Conservation (phyloP, 805 yeast genomes). For the Starmerella sp. region DNA sequence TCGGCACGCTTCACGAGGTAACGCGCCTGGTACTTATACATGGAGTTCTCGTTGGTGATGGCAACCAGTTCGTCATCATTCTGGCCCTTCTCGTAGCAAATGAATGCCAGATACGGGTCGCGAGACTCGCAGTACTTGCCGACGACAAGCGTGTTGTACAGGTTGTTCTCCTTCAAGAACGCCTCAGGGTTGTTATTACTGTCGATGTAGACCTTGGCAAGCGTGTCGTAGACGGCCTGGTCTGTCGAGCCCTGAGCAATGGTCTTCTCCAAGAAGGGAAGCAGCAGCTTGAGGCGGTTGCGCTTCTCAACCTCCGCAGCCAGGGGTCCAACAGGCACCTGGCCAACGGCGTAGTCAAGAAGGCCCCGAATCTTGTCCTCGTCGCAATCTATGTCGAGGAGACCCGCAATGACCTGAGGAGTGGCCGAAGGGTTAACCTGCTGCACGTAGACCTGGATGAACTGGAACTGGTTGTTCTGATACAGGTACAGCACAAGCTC, state of each 20-base stretch:
- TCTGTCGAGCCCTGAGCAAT: constrained; percentile 74
- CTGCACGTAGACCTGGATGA: constrained; percentile 95
- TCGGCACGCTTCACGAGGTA: constrained; percentile 86
- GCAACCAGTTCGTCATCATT: constrained; percentile 81
- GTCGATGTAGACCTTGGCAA: constrained; percentile 96
- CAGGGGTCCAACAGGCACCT: constrained; percentile 81
- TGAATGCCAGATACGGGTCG: constrained; percentile 95
- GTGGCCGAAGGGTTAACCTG: constrained; percentile 93
- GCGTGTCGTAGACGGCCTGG: constrained; percentile 82
- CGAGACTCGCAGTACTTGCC: constrained; percentile 98
- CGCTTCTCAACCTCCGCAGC: constrained; percentile 94
- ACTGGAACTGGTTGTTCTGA: constrained; percentile 91
- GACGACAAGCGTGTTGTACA: constrained; percentile 85
- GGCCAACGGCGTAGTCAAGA: constrained; percentile 77
- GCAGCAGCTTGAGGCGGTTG: constrained; percentile 77
- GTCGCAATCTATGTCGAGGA: constrained; percentile 95
- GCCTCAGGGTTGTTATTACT: constrained; percentile 96
- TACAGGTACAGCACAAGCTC: constrained; percentile 87
- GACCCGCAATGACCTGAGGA: constrained; percentile 92
- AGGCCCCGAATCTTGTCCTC: constrained; percentile 73
- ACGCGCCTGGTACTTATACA: constrained; percentile 99
- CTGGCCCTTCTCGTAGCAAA: constrained; percentile 90
- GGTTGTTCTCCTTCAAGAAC: constrained; percentile 80
- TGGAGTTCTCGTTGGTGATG: constrained; percentile 91
- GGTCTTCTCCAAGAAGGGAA: constrained; percentile 88